A percentile compares a stretch with the other conserved stretches of the same genome.
Evolutionary conservation across 2,329 filamentous ascomycete genomes (phyloP).

Genomic region (Botrytis elliptica): DNA sequence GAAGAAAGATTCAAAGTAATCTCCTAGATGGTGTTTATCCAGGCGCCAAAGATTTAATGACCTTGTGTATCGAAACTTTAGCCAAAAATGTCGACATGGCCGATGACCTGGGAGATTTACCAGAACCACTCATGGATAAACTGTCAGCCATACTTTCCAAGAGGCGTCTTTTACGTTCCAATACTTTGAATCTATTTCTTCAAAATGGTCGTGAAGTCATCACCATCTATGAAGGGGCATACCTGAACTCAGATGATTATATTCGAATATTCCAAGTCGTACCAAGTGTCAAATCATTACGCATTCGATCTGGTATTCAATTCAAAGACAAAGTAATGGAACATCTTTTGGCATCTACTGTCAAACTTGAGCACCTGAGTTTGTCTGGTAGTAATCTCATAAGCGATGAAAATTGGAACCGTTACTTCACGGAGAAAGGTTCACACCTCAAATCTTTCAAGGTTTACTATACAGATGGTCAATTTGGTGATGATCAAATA

Average conservation of each 20-base stretch:
- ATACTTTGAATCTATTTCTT: slow-evolving; percentile 57
- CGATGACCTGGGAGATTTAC: slow-evolving; percentile 60
- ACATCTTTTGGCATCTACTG: slow-evolving; percentile 73
- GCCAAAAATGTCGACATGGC: slow-evolving; percentile 62
- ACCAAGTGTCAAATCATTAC: slow-evolving; percentile 66
- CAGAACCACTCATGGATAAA: slow-evolving; percentile 55
- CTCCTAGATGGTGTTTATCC: slow-evolving; percentile 72
- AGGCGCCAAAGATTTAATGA: slow-evolving; percentile 68
- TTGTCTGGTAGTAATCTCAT: slow-evolving; percentile 84
- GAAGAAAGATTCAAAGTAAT: slow-evolving; percentile 78
- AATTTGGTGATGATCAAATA: slow-evolving; percentile 72
- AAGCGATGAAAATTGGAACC: slow-evolving; percentile 71
- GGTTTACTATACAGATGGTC: slow-evolving; percentile 79
- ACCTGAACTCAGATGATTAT: slow-evolving; percentile 73
- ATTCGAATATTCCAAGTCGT: slow-evolving; percentile 76
- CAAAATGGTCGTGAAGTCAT: slow-evolving; percentile 52
- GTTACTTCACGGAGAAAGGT: slow-evolving; percentile 67
- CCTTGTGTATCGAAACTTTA: slow-evolving; percentile 61
- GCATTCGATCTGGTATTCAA: slow-evolving; percentile 82
- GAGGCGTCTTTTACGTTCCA: slow-evolving; percentile 53
- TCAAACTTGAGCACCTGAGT: slow-evolving; percentile 68
- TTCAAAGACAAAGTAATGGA: slow-evolving; percentile 83
- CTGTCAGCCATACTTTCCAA: slow-evolving; percentile 61
- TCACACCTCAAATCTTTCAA: slow-evolving; percentile 64
- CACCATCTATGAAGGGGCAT: slow-evolving; percentile 58